Evolutionary conservation across 192 early-diverging fungal genomes (phyloP).

Genomic region (Coemansia sp.): DNA sequence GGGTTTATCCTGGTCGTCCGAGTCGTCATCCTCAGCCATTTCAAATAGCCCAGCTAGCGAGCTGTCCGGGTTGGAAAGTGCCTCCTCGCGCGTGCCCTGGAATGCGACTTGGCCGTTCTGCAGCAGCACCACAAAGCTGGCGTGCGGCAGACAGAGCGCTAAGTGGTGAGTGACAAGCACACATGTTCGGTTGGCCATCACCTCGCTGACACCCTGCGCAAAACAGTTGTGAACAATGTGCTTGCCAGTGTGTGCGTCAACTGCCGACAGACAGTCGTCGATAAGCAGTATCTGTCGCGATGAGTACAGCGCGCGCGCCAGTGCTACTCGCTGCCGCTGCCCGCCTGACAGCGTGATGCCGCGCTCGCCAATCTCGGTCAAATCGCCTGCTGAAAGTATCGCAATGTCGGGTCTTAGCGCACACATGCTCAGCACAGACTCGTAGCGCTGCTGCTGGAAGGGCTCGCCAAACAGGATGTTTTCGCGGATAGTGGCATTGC

Average conservation of each 20-base stretch:
- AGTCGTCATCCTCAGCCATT: no score
- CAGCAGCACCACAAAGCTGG: no score
- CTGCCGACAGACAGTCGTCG: constrained; percentile 94
- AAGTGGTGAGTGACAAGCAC: constrained; percentile 85
- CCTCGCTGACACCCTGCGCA: constrained; percentile 70
- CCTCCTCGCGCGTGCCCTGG: no score
- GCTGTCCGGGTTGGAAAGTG: no score
- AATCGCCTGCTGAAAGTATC: constrained; percentile 82
- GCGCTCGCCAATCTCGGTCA: constrained; percentile 91
- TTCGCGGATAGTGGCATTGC: constrained; percentile 72
- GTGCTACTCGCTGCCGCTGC: constrained; percentile 81
- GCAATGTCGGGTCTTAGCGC: constrained; percentile 81
- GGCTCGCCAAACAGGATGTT: constrained; percentile 86
- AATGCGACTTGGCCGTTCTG: no score
- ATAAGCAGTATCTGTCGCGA: constrained; percentile 67
- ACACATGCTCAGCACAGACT: constrained; percentile 77
- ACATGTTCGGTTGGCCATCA: constrained; percentile 73
- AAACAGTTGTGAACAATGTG: no score
- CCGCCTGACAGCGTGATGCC: constrained; percentile 85
- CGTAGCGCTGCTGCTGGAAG: constrained; percentile 75
- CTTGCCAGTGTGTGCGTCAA: constrained; percentile 92
- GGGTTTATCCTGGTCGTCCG: no score
- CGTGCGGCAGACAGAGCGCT: no score
- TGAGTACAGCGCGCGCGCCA: constrained; percentile 86
- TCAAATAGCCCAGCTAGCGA: no score